These are phyloP conservation scores for Fusarium coicis DNA, from an alignment of 2,329 filamentous ascomycete species.

Conservation along the genomic window DNA sequence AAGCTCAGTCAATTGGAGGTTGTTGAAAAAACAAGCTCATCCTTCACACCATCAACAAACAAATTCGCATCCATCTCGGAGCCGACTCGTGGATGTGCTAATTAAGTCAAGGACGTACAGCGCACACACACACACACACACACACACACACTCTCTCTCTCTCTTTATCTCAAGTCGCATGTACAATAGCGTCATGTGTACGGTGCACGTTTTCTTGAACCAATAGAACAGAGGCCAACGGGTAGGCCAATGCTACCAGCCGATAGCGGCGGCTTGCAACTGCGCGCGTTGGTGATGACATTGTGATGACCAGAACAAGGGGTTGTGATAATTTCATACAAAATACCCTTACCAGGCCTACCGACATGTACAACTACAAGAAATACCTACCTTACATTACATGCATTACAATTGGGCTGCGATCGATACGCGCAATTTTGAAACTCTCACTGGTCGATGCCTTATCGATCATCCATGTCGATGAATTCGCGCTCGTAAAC, in stretches of 20 bases:
- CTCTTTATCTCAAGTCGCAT: constrained; percentile 18
- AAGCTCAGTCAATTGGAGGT: background rate
- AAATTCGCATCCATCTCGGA: constrained; percentile 14
- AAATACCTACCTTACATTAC: background rate
- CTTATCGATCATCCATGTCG: constrained; percentile 23
- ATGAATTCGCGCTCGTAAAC: constrained; percentile 1
- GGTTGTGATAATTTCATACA: background rate
- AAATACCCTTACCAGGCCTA: background rate
- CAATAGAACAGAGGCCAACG: constrained; percentile 28
- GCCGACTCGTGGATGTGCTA: constrained; percentile 15
- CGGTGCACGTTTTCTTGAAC: constrained; percentile 23
- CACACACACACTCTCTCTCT: background rate
- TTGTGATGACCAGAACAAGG: constrained; percentile 27
- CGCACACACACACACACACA: background rate
- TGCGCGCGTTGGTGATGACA: constrained; percentile 25
- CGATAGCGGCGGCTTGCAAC: constrained; percentile 35
- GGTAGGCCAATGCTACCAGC: constrained; percentile 35
- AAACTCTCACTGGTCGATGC: constrained; percentile 28
- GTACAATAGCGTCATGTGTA: constrained; percentile 44
- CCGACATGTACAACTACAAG: background rate
- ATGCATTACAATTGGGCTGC: constrained; percentile 25
- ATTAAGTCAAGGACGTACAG: constrained; percentile 12
- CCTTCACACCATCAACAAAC: constrained; percentile 11
- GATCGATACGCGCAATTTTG: constrained; percentile 7
- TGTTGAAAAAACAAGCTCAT: constrained; percentile 13